Percentiles rank a stretch among this genome's conserved stretches.
Conservation (phyloP, 495 filamentous ascomycete genomes). For the Penicillium goetzii region DNA sequence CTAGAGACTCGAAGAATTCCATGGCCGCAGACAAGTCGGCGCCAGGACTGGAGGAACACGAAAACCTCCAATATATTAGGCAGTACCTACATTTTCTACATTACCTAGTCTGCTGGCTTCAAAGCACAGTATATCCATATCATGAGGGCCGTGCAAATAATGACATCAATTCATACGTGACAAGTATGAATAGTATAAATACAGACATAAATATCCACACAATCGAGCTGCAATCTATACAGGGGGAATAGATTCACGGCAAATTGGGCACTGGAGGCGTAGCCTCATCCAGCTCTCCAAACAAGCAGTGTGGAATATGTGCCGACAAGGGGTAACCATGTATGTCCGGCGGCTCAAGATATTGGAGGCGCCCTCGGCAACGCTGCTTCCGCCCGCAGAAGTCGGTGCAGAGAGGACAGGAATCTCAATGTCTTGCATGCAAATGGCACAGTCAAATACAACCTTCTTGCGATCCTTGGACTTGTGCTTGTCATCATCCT, state of each 20-base stretch:
- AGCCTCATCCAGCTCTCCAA: constrained; percentile 96
- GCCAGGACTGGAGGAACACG: too few relatives aligned
- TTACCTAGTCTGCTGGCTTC: not conserved
- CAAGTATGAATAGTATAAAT: constrained; percentile 1
- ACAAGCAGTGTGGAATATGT: constrained; percentile 93
- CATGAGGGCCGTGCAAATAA: not conserved
- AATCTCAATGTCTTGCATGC: constrained; percentile 87
- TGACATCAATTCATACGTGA: not conserved
- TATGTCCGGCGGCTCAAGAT: constrained; percentile 79
- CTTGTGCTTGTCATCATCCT: constrained; percentile 44
- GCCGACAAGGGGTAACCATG: constrained; percentile 96
- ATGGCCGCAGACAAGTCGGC: too few relatives aligned
- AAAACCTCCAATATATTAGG: too few relatives aligned
- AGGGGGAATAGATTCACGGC: constrained; percentile 84
- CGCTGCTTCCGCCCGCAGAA: constrained; percentile 46
- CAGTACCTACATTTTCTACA: too few relatives aligned
- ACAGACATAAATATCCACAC: constrained; percentile 15
- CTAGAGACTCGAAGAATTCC: too few relatives aligned
- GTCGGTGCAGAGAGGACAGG: constrained; percentile 69
- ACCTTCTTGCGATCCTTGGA: constrained; percentile 57
- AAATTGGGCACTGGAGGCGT: constrained; percentile 92
- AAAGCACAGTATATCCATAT: not conserved
- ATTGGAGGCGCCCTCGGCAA: constrained; percentile 64
- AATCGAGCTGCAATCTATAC: constrained; percentile 51
- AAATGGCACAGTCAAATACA: constrained; percentile 90